Percentiles rank a stretch among this genome's conserved stretches.
These are phyloP conservation scores for Leccinum arenicola DNA, from an alignment of 768 basidiomycete genomes.

Conservation along the genomic window DNA sequence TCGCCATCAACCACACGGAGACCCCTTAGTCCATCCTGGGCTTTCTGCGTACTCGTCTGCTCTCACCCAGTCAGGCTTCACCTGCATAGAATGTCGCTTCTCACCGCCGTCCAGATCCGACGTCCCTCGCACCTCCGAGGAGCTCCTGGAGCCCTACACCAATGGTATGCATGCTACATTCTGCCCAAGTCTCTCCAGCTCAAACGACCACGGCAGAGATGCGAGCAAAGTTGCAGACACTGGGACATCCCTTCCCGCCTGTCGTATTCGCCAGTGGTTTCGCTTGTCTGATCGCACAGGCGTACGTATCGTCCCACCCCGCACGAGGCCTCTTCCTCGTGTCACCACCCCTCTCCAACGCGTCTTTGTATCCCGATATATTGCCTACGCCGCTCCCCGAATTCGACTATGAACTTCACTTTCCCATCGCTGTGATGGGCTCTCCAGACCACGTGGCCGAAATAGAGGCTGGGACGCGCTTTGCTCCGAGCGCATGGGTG, in stretches of 20 bases:
- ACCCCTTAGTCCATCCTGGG: background rate
- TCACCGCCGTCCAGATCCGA: conserved; percentile 18
- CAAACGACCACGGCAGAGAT: conserved; percentile 34
- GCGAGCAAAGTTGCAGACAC: conserved; percentile 38
- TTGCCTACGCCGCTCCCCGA: conserved; percentile 43
- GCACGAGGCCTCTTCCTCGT: conserved; percentile 61
- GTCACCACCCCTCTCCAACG: conserved; percentile 48
- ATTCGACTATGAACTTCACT: conserved; percentile 60
- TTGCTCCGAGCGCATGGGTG: conserved; percentile 40
- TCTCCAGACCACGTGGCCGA: conserved; percentile 31
- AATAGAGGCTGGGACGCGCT: conserved; percentile 38
- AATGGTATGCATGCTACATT: conserved; percentile 31
- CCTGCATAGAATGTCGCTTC: conserved; percentile 45
- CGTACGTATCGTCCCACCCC: conserved; percentile 67
- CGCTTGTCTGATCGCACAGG: conserved; percentile 57
- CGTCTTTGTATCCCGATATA: conserved; percentile 25
- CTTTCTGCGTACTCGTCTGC: conserved; percentile 36
- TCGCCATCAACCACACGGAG: conserved; percentile 23
- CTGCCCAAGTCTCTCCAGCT: background rate
- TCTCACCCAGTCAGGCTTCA: conserved; percentile 49
- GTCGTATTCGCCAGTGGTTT: conserved; percentile 50
- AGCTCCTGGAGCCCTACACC: conserved; percentile 40
- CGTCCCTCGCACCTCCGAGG: conserved; percentile 5
- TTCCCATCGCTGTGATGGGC: conserved; percentile 56
- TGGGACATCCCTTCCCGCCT: conserved; percentile 53